Evolutionary conservation across 139 green algal species (phyloP), one percentile per base, ranked within the genome.

Genomic region (Micractinium conductrix): DNA sequence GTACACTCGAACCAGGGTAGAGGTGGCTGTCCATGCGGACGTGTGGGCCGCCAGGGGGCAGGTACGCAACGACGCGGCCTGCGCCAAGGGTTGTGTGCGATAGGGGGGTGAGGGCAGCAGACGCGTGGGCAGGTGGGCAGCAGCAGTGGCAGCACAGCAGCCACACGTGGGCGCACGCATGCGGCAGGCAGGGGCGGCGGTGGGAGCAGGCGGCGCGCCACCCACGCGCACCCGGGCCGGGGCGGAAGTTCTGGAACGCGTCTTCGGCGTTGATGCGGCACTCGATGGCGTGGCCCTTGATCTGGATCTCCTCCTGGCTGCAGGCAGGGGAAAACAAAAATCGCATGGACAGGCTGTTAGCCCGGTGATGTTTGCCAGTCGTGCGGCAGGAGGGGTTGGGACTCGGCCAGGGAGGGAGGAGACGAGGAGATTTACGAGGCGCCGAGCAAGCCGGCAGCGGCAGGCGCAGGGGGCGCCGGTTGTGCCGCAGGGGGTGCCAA

Each of bases 11-110:
- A n/a, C n/a, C n/a, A 45, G 93, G 90, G 90, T 99, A 99, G 48
- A 99, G 83, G 92, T 99, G 96, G 60, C 82, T 93, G 93, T 99
- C 96, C 96, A 99, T 98, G 89, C 96, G 93, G 63, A 98, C 95
- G 85, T 98, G 89, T 50, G 96, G 96, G 48, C 96, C 94, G 24
- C 96, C 96, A 28, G 96, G 95, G 0, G 96, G 89, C 69, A 98
- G 92, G 93, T 98, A 99, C 2, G 90, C 94, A 35, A 91, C 92
- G 30, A 99, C 92, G 40, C 96, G 92, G 37, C 96, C 95, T 84
- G 79, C 43, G 26, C 48, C 7, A 58, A 58, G 48, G 48, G 48
- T n/a, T n/a, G n/a, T n/a, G n/a, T n/a, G n/a, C n/a, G n/a, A n/a
- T n/a, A 58, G 48, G 12, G 40, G 14, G n/a, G 33, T 43, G 67